A percentile compares a stretch with the other conserved stretches of the same genome.
Evolutionary conservation across 768 basidiomycete genomes (phyloP).

Genomic region (Tylopilus rubrobrunneus): DNA sequence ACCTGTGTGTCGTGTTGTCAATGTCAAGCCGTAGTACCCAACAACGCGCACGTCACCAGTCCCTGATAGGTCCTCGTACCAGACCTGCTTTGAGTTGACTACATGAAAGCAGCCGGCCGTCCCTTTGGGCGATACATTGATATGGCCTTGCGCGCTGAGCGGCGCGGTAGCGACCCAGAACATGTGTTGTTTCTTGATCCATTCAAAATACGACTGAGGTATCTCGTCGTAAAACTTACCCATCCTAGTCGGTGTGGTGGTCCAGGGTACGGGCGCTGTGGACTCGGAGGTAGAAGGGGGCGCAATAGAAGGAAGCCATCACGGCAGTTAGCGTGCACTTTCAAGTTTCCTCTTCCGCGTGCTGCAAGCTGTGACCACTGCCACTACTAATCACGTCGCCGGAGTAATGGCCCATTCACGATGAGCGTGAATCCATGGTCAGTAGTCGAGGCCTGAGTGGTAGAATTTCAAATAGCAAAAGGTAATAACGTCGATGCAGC

Average conservation of each 20-base stretch:
- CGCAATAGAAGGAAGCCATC: too few species aligned
- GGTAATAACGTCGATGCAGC: too few species aligned
- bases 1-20: slow-evolving; percentile 32
- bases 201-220: slow-evolving; percentile 48
- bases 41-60: slow-evolving; percentile 45
- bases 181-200: slow-evolving; percentile 60
- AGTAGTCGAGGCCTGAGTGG: too few species aligned
- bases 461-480: too few species aligned
- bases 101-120: slow-evolving; percentile 62
- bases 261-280: neutral
- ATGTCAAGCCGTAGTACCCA: neutral
- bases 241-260: neutral
- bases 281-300: too few species aligned
- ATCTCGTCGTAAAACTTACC: slow-evolving; percentile 57
- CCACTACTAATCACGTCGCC: too few species aligned
- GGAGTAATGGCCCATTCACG: too few species aligned
- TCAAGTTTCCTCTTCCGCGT: too few species aligned
- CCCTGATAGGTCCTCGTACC: slow-evolving; percentile 73
- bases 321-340: too few species aligned
- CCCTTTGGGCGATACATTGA: slow-evolving; percentile 71
- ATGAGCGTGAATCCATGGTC: too few species aligned
- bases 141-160: slow-evolving; percentile 48
- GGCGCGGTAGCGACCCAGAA: slow-evolving; percentile 75
- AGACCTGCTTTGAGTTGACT: slow-evolving; percentile 50
- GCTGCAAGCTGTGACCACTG: too few species aligned